phyloP scores from a whole-genome alignment of 805 yeast genomes.

The Komagataella ulmi region DNA sequence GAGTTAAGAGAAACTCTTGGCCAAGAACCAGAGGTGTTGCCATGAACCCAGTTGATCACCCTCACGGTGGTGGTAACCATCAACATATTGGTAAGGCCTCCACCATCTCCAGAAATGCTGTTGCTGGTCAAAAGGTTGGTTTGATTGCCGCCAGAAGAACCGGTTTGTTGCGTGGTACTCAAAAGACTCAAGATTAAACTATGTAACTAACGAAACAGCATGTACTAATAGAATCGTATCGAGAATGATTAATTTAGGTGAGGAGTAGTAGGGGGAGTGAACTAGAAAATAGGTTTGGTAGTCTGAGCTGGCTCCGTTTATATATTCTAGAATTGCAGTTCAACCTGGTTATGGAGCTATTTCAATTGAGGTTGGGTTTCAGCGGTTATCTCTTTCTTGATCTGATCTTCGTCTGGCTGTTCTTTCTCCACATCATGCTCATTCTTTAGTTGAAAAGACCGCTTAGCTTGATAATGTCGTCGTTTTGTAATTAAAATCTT shows the following conservation, averaged over 20 bases:
- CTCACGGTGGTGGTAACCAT: slow-evolving; percentile 99
- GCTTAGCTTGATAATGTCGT: not conserved
- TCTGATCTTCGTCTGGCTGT: not conserved
- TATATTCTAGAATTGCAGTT: not conserved
- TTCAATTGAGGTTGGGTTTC: not conserved
- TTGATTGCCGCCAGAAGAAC: slow-evolving; percentile 99
- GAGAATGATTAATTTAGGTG: not conserved
- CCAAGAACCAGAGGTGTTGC: slow-evolving; percentile 99
- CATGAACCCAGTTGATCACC: slow-evolving; percentile 99
- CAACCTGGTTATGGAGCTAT: not conserved
- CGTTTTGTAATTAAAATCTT: not conserved
- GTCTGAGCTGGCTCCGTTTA: not conserved
- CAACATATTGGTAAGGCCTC: slow-evolving; percentile 99
- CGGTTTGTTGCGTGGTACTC: slow-evolving; percentile 99
- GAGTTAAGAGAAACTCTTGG: slow-evolving; percentile 99
- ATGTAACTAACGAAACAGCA: not conserved
- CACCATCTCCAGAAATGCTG: slow-evolving; percentile 98
- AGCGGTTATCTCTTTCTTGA: not conserved
- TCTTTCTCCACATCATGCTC: not conserved
- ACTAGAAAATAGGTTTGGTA: no score
- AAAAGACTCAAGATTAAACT: slow-evolving; percentile 30
- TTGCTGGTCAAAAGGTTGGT: slow-evolving; percentile 99
- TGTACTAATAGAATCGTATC: not conserved
- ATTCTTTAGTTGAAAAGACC: not conserved
- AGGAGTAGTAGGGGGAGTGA: not conserved